These are phyloP conservation scores for Nymphaea thermarum DNA, from an alignment of 164 flowering plant species.

Conservation along the genomic window DNA sequence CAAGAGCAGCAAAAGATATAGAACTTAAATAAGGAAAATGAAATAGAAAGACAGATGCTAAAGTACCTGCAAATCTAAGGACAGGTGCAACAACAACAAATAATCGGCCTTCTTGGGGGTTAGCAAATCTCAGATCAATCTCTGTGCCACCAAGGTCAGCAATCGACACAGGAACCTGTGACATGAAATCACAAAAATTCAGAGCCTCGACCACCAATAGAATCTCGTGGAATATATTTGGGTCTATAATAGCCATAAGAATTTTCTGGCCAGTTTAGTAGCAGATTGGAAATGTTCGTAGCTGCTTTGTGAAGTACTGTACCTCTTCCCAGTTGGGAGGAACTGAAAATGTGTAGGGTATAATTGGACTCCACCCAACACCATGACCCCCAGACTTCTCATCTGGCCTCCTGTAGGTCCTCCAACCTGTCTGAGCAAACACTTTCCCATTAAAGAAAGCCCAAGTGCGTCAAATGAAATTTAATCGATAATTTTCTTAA, in stretches of 20 bases:
- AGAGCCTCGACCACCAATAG: neutral
- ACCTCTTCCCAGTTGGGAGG: slow-evolving; percentile 93
- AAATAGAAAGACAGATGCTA: slow-evolving; percentile 6
- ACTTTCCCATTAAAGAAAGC: neutral
- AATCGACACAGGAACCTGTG: slow-evolving; percentile 89
- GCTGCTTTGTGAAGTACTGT: neutral
- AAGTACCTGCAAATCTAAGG: slow-evolving; percentile 75
- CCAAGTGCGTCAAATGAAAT: neutral
- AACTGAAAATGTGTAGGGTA: slow-evolving; percentile 66
- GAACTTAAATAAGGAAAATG: neutral
- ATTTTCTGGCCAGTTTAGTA: neutral
- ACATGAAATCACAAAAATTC: neutral
- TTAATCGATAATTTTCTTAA: no score
- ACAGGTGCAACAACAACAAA: slow-evolving; percentile 92
- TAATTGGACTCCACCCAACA: slow-evolving; percentile 99
- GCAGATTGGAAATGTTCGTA: neutral
- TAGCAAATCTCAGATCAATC: slow-evolving; percentile 87
- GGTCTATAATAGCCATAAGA: neutral
- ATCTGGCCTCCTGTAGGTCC: slow-evolving; percentile 90
- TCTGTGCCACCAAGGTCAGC: slow-evolving; percentile 97
- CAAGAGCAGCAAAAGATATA: no score
- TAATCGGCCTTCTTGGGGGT: slow-evolving; percentile 61
- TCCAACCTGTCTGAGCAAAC: slow-evolving; percentile 97
- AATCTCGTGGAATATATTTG: neutral
- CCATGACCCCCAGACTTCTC: slow-evolving; percentile 99